Conservation (phyloP, 345 rosid species). For the Viola odorata region DNA sequence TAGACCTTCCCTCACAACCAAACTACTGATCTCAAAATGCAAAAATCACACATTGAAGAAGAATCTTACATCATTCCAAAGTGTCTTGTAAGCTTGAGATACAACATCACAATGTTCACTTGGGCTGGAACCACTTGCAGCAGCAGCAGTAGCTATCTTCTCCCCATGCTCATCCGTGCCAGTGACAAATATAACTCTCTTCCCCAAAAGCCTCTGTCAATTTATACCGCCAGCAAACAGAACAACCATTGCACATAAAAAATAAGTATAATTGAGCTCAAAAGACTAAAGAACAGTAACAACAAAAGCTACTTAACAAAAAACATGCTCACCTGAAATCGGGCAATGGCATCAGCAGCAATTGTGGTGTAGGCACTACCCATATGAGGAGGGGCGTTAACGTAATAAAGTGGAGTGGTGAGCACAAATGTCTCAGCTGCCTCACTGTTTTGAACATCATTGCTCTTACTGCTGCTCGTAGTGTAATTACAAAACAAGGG, state of each 20-base stretch:
- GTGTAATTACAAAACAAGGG: slow-evolving; percentile 41
- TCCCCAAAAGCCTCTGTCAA: slow-evolving; percentile 82
- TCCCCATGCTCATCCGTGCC: slow-evolving; percentile 97
- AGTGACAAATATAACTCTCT: slow-evolving; percentile 73
- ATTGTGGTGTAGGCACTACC: slow-evolving; percentile 98
- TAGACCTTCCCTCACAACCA: slow-evolving; percentile 5
- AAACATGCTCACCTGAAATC: slow-evolving; percentile 63
- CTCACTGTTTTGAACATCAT: slow-evolving; percentile 6
- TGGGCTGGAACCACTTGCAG: slow-evolving; percentile 59
- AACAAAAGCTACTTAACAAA: not conserved
- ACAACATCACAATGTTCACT: slow-evolving; percentile 76
- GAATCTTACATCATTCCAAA: slow-evolving; percentile 66
- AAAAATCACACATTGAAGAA: slow-evolving; percentile 3
- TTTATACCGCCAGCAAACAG: slow-evolving; percentile 10
- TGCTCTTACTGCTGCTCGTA: slow-evolving; percentile 12
- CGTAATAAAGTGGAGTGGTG: slow-evolving; percentile 94
- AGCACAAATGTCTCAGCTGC: slow-evolving; percentile 53
- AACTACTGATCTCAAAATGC: not conserved
- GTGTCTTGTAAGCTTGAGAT: slow-evolving; percentile 63
- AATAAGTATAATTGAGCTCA: not conserved
- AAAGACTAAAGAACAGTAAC: not conserved
- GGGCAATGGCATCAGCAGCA: slow-evolving; percentile 89
- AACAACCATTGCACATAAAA: not conserved
- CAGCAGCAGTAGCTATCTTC: slow-evolving; percentile 83
- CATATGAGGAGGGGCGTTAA: slow-evolving; percentile 99